Percentiles rank a stretch among this genome's conserved stretches.
Conservation (phyloP, 495 filamentous ascomycete genomes). For the Penicillium cinerascens region DNA sequence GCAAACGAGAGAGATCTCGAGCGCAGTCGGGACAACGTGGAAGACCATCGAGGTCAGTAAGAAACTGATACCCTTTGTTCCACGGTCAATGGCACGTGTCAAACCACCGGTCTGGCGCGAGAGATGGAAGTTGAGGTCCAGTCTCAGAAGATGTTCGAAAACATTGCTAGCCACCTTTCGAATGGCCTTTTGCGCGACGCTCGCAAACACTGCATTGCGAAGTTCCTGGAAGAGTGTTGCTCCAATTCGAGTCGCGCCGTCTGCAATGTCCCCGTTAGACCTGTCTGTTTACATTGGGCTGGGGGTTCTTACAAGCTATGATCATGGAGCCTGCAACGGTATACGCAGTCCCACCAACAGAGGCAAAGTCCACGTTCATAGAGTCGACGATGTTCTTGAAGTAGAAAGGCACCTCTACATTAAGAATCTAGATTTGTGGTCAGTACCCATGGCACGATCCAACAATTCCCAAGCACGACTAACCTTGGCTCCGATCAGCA, state of each 20-base stretch:
- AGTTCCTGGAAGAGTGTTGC: constrained; percentile 86
- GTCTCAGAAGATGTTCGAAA: constrained; percentile 80
- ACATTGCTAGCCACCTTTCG: constrained; percentile 86
- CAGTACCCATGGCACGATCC: constrained; percentile 3
- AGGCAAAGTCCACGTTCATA: constrained; percentile 91
- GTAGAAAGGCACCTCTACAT: constrained; percentile 97
- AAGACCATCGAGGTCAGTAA: constrained; percentile 97
- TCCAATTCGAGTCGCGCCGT: constrained; percentile 83
- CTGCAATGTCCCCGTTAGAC: constrained; percentile 38
- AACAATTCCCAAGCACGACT: neutral
- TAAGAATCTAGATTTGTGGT: constrained; percentile 60
- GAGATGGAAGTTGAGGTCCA: constrained; percentile 93
- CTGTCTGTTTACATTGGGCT: neutral
- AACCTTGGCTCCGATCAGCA: constrained; percentile 86
- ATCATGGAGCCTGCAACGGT: constrained; percentile 91
- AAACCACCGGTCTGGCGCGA: constrained; percentile 91
- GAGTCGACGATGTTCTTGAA: constrained; percentile 96
- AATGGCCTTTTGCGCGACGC: constrained; percentile 95
- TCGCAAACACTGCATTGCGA: constrained; percentile 93
- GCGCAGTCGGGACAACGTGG: constrained; percentile 87
- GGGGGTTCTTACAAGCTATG: constrained; percentile 60
- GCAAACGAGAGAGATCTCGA: constrained; percentile 94
- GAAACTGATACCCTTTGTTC: constrained; percentile 97
- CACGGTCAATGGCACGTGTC: constrained; percentile 91
- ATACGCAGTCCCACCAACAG: constrained; percentile 77